Conservation (phyloP, 2,329 filamentous ascomycete genomes). For the Fusarium circinatum region DNA sequence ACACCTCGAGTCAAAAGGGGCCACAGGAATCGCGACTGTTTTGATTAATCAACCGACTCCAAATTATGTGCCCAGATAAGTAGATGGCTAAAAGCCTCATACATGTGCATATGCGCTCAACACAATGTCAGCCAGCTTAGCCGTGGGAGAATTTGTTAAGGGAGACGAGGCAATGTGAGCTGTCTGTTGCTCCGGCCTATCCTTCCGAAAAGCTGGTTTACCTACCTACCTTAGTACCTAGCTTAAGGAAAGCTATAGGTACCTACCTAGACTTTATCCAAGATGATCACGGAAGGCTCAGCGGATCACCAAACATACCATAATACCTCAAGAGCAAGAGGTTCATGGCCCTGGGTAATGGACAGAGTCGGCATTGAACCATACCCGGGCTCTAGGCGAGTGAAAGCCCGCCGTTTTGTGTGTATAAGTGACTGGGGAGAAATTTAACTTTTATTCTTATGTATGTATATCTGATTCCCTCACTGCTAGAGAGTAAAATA, state of each 20-base stretch:
- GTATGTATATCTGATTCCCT: neutral
- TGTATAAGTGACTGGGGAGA: neutral
- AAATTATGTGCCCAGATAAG: neutral
- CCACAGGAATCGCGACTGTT: neutral
- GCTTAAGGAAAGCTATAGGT: slow-evolving; percentile 20
- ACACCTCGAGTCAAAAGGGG: neutral
- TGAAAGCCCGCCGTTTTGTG: neutral
- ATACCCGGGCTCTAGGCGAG: neutral
- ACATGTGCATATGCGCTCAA: neutral
- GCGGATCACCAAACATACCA: neutral
- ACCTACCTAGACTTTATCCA: neutral
- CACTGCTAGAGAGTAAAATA: neutral
- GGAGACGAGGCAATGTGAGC: neutral
- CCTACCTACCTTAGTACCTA: neutral
- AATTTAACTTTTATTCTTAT: neutral
- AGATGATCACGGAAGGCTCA: neutral
- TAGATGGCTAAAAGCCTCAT: neutral
- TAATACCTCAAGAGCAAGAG: neutral
- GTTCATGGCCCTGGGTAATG: neutral
- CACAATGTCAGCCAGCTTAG: neutral
- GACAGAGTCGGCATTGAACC: neutral
- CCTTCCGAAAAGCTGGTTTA: slow-evolving; percentile 33
- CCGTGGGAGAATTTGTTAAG: neutral
- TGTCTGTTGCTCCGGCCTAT: slow-evolving; percentile 14
- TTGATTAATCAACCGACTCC: neutral